Percentiles rank a stretch among this genome's conserved stretches.
These are phyloP conservation scores for Podila epicladia DNA, from an alignment of 192 early-diverging fungal species.

Conservation along the genomic window DNA sequence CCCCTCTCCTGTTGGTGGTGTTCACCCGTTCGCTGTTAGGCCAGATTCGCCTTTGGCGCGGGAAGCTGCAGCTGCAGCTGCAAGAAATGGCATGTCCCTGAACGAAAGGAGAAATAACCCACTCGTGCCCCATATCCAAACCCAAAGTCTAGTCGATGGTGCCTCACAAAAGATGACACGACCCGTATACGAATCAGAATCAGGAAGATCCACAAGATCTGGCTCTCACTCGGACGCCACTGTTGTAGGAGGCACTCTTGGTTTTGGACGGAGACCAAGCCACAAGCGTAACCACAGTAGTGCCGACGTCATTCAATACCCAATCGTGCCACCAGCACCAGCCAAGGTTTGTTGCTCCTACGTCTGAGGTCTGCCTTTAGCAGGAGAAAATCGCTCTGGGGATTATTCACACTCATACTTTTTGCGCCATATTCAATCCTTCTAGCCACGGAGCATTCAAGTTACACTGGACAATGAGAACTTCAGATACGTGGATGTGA, in stretches of 20 bases:
- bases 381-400: no score
- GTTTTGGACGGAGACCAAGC: conserved; percentile 32
- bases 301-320: conserved; percentile 46
- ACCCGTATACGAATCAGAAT: conserved; percentile 7
- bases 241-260: conserved; percentile 44
- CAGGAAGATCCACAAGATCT: not conserved
- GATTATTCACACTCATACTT: not conserved
- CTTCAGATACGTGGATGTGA: conserved; percentile 48
- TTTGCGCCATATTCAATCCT: not conserved
- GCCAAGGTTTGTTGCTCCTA: conserved; percentile 10
- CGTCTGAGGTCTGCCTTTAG: not conserved
- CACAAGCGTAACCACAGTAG: conserved; percentile 50
- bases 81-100: conserved; percentile 30
- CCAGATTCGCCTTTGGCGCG: conserved; percentile 14
- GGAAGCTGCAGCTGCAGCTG: not conserved
- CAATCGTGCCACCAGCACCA: conserved; percentile 8
- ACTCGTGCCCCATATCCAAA: conserved; percentile 44
- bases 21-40: conserved; percentile 9
- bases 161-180: not conserved
- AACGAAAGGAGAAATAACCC: conserved; percentile 45
- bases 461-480: conserved; percentile 50
- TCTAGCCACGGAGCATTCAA: conserved; percentile 40
- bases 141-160: conserved; percentile 22
- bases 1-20: conserved; percentile 28
- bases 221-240: conserved; percentile 27